These are phyloP conservation scores for Cladosporium colombiae DNA, from an alignment of 2,329 filamentous ascomycete species.

Conservation along the genomic window DNA sequence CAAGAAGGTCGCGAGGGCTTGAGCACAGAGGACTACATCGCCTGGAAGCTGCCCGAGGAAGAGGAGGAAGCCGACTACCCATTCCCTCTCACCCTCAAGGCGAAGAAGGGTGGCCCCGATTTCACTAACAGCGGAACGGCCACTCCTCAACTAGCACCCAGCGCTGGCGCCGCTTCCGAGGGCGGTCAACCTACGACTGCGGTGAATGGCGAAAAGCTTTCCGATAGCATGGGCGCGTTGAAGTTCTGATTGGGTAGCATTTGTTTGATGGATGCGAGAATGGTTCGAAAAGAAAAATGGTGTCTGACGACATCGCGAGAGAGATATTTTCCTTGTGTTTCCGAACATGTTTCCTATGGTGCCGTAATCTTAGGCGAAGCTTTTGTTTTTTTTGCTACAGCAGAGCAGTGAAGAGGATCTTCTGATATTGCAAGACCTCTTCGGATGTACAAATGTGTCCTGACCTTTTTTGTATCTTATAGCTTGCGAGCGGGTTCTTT, in stretches of 20 bases:
- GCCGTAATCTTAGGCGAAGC: conserved; percentile 2
- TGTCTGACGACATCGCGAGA: not conserved
- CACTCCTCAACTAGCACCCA: conserved; percentile 14
- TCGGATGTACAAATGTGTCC: not conserved
- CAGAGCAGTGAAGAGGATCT: too few species aligned
- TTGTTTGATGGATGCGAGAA: too few species aligned
- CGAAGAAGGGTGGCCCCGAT: conserved; percentile 26
- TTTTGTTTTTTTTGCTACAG: not conserved
- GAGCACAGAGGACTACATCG: conserved; percentile 95
- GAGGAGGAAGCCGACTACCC: conserved; percentile 83
- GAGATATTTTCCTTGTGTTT: conserved; percentile 4
- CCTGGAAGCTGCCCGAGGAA: conserved; percentile 83
- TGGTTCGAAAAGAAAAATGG: not conserved
- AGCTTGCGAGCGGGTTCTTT: not conserved
- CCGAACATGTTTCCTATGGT: not conserved
- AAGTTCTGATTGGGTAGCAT: conserved; percentile 12
- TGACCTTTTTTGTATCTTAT: not conserved
- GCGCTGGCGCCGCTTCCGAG: conserved; percentile 5
- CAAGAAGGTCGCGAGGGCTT: conserved; percentile 93
- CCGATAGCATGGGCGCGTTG: conserved; percentile 4
- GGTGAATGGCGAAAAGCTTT: conserved; percentile 7
- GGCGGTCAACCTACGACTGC: conserved; percentile 12
- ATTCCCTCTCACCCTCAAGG: conserved; percentile 67
- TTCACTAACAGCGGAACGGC: conserved; percentile 9
- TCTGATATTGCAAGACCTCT: too few species aligned